Evolutionary conservation across 306 rosid genomes (phyloP), one percentile per base, ranked within the genome.

Genomic region (Quercus robur): DNA sequence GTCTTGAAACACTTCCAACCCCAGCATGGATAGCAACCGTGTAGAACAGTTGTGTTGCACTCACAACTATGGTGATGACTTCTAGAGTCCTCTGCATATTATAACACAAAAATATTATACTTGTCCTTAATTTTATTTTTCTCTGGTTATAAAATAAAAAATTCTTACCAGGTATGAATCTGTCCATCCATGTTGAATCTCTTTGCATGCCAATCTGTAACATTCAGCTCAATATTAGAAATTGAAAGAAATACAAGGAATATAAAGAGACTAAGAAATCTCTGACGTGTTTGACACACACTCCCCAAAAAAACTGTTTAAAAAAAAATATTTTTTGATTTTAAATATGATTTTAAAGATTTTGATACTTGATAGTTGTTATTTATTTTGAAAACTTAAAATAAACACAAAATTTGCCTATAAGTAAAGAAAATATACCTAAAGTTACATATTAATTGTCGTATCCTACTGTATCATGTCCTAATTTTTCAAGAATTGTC

Each of bases 151-250:
- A 41, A 33, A 74, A 64, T 21, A 28, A 46, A 28, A 70, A 5
- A 46, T 49, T 6, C 89, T 89, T 88, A 95, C 99, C 89, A 95
- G 84, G 86, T 84, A 89, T 66, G 91, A 70, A 77, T 82, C 77
- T 55, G 88, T 90, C 97, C 97, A 93, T 2, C 99, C 99, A 86
- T 84, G 87, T 9, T 90, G 78, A 81, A 95, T 93, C 86, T 93
- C 98, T 81, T 93, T 95, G 78, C 97, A 90, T 2, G 99, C 99
- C 58, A 93, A 90, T 76, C 99, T 95, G 90, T 78, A 89, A 18
- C 71, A 61, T 21, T 73, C 73, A 73, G n/a, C 35, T 68, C 51
- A 67, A n/a, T 67, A 67, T 18, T 28, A 64, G 70, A 80, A 71
- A 21, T 17, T 6, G 5, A 31, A 75, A 55, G 11, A 30, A 52